A percentile compares a stretch with the other conserved stretches of the same genome.
These are phyloP conservation scores for Lactifluus piperatus DNA, from an alignment of 768 basidiomycete species.

Conservation along the genomic window DNA sequence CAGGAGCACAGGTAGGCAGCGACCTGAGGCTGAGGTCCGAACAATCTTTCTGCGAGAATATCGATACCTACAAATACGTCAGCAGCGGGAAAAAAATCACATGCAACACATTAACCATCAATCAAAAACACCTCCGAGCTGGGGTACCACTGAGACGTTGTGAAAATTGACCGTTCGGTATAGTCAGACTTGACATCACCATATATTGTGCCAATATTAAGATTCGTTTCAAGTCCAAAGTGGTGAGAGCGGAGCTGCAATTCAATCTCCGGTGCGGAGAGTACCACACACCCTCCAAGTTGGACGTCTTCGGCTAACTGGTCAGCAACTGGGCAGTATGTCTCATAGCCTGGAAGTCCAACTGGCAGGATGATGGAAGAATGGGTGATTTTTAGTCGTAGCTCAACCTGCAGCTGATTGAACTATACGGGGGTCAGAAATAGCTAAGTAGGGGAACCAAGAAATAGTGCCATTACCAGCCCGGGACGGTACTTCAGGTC, in stretches of 20 bases:
- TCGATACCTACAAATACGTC: conserved; percentile 46
- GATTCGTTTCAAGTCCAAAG: conserved; percentile 40
- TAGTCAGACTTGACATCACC: conserved; percentile 43
- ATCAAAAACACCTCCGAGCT: conserved; percentile 36
- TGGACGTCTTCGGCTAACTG: conserved; percentile 26
- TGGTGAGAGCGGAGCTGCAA: conserved; percentile 75
- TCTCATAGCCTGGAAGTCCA: conserved; percentile 56
- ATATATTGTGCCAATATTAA: conserved; percentile 52
- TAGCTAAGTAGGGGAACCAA: neutral
- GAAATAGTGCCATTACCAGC: conserved; percentile 40
- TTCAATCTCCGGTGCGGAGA: conserved; percentile 61
- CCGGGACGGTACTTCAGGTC: conserved; percentile 70
- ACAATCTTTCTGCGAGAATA: conserved; percentile 76
- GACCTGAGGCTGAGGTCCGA: conserved; percentile 80
- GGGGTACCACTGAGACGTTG: conserved; percentile 16
- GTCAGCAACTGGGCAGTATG: conserved; percentile 22
- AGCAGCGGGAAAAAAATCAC: neutral
- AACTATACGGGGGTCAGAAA: conserved; percentile 36
- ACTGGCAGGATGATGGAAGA: conserved; percentile 57
- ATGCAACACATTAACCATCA: conserved; percentile 32
- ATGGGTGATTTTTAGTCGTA: conserved; percentile 44
- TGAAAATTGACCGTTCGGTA: conserved; percentile 34
- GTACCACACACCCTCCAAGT: conserved; percentile 45
- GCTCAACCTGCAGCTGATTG: conserved; percentile 72
- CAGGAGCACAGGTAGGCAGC: conserved; percentile 88